Evolutionary conservation across 768 basidiomycete species (phyloP).

Genomic region (Suillus lakei): DNA sequence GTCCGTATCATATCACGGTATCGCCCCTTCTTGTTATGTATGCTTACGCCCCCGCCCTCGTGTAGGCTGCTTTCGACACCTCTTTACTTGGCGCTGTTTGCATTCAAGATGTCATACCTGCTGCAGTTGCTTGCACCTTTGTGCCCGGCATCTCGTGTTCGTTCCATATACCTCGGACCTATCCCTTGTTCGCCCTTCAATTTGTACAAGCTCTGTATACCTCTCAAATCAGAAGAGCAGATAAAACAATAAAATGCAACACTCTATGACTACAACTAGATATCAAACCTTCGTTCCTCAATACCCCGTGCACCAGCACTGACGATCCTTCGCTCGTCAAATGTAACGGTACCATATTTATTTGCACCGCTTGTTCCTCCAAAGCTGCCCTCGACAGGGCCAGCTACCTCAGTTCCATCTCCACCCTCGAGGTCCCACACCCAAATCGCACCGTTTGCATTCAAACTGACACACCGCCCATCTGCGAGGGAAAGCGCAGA

Average conservation of each 20-base stretch:
- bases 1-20: no score
- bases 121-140: no score
- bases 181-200: no score
- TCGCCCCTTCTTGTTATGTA: no score
- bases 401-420: slow-evolving; percentile 40
- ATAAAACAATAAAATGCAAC: slow-evolving; percentile 1
- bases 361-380: slow-evolving; percentile 18
- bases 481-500: slow-evolving; percentile 75
- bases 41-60: no score
- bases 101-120: no score
- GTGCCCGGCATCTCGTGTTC: no score
- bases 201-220: no score
- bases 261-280: slow-evolving; percentile 20
- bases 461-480: slow-evolving; percentile 80
- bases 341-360: slow-evolving; percentile 54
- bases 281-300: slow-evolving; percentile 40
- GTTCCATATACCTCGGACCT: no score
- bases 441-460: slow-evolving; percentile 76
- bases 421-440: slow-evolving; percentile 83
- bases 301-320: slow-evolving; percentile 41
- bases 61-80: no score
- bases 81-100: no score
- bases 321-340: slow-evolving; percentile 78
- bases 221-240: no score
- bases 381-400: slow-evolving; percentile 41